phyloP scores from a whole-genome alignment of 139 green algal genomes.

The Tetradesmus lagerheimii region DNA sequence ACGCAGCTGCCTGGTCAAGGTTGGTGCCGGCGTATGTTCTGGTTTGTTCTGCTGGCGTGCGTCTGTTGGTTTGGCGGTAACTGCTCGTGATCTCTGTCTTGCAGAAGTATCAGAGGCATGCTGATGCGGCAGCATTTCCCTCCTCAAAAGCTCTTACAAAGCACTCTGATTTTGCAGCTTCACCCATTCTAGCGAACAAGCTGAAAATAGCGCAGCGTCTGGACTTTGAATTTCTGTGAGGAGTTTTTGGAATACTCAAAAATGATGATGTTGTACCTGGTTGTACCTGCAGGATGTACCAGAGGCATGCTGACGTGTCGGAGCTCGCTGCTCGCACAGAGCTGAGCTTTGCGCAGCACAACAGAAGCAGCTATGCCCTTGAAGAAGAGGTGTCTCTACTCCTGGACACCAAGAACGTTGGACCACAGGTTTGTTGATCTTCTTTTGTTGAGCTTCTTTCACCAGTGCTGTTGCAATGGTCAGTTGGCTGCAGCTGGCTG shows the following conservation, averaged over 20 bases:
- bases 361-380: neutral
- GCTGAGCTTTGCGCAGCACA: slow-evolving; percentile 17
- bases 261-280: too few species aligned
- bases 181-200: neutral
- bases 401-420: slow-evolving; percentile 19
- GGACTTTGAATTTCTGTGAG: too few species aligned
- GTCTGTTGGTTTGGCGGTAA: too few species aligned
- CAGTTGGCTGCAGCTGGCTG: too few species aligned
- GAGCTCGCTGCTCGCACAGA: neutral
- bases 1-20: neutral
- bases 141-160: neutral
- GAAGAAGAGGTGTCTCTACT: neutral
- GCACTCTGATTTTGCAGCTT: neutral
- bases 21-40: neutral
- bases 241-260: too few species aligned
- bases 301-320: neutral
- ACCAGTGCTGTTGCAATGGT: neutral
- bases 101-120: too few species aligned
- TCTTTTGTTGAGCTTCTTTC: neutral
- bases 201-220: too few species aligned
- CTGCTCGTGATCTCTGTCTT: too few species aligned
- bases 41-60: neutral
- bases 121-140: neutral
- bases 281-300: slow-evolving; percentile 18
- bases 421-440: neutral